These are phyloP conservation scores for Gynandropsis gynandra DNA, from an alignment of 345 rosid genomes.

Conservation along the genomic window DNA sequence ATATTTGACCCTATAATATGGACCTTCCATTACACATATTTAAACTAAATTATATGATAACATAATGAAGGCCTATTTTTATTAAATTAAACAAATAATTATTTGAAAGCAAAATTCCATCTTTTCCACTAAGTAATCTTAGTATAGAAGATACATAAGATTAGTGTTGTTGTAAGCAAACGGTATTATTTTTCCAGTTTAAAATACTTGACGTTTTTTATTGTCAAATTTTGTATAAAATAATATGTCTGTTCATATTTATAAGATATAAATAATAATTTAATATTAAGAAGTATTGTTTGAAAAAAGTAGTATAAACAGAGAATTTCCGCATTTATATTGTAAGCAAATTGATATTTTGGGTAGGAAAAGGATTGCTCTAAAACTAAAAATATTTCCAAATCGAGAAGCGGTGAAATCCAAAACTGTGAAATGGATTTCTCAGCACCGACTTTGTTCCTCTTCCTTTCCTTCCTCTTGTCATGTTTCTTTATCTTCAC, in stretches of 20 bases:
- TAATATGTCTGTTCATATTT: too few species aligned
- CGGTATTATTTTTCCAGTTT: too few species aligned
- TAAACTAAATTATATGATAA: not conserved
- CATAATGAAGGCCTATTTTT: not conserved
- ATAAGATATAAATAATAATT: too few species aligned
- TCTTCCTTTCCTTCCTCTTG: conserved; percentile 33
- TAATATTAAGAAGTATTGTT: too few species aligned
- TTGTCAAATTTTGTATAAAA: too few species aligned
- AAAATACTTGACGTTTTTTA: too few species aligned
- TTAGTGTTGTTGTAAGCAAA: conserved; percentile 9
- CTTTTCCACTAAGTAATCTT: conserved; percentile 23
- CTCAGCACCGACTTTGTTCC: conserved; percentile 24
- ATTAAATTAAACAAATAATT: not conserved
- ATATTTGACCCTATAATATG: conserved; percentile 13
- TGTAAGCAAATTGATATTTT: too few species aligned
- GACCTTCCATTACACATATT: conserved; percentile 18
- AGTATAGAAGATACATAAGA: conserved; percentile 4
- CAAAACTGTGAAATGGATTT: not conserved
- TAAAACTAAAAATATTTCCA: too few species aligned
- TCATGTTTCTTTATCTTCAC: conserved; percentile 31
- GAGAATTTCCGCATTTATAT: too few species aligned
- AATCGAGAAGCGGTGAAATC: too few species aligned
- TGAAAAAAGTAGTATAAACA: too few species aligned
- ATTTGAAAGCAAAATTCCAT: conserved; percentile 23
- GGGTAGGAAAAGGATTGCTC: too few species aligned